Percentiles rank a stretch among this genome's conserved stretches.
Evolutionary conservation across 305 asterid genomes (phyloP).

Genomic region (Rubia tinctorum): DNA sequence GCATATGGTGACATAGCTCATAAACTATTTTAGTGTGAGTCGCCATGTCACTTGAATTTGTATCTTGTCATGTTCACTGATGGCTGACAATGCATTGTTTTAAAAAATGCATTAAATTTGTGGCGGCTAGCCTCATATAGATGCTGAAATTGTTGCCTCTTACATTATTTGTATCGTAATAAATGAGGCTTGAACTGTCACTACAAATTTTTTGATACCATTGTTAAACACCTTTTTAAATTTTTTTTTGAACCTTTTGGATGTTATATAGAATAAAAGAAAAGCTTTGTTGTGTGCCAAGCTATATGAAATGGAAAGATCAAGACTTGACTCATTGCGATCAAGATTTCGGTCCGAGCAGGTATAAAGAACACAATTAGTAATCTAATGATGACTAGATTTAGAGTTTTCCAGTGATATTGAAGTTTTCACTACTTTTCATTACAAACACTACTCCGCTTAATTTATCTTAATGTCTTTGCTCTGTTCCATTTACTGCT

Average conservation of each 20-base stretch:
- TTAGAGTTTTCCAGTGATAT: not conserved
- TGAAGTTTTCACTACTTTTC: conserved; percentile 18
- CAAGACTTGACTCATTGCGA: conserved; percentile 52
- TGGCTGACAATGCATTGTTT: not conserved
- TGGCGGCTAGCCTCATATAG: not conserved
- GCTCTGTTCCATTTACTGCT: too few relatives aligned
- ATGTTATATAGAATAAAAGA: conserved; percentile 69
- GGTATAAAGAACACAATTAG: conserved; percentile 38
- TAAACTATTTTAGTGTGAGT: not conserved
- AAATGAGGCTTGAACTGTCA: not conserved
- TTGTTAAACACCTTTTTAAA: too few relatives aligned
- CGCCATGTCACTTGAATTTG: not conserved
- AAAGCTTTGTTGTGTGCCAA: conserved; percentile 90
- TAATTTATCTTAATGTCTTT: too few relatives aligned
- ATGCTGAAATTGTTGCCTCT: not conserved
- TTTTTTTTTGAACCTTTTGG: conserved; percentile 14
- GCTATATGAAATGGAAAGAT: conserved; percentile 82
- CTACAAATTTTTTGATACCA: too few relatives aligned
- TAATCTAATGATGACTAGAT: conserved; percentile 12
- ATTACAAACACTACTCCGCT: too few relatives aligned
- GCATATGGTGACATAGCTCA: conserved; percentile 53
- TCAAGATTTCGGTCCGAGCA: conserved; percentile 82
- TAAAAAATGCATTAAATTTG: not conserved
- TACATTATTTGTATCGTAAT: not conserved
- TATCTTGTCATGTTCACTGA: not conserved